A percentile compares a stretch with the other conserved stretches of the same genome.
phyloP scores from a whole-genome alignment of 2,329 filamentous ascomycete species.

The Aspergillus amoenus region DNA sequence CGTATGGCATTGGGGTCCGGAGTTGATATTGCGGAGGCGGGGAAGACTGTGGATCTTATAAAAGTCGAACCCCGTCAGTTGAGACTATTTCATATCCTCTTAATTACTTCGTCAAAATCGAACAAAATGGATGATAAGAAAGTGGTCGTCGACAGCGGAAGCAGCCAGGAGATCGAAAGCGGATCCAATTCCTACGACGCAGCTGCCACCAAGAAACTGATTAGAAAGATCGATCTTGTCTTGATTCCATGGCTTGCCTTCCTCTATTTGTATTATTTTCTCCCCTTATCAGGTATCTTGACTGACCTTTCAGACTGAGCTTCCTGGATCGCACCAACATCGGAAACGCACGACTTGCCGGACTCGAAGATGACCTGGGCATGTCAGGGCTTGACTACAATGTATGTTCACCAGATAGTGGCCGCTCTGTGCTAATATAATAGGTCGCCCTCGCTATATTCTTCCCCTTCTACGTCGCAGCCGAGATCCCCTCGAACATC shows the following conservation, averaged over 20 bases:
- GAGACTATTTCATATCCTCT: background rate
- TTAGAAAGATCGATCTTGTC: slow-evolving; percentile 10
- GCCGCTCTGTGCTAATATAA: background rate
- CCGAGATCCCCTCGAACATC: slow-evolving; percentile 45
- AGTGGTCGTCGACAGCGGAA: background rate
- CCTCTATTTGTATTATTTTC: slow-evolving; percentile 5
- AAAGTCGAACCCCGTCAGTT: background rate
- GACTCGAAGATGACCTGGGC: slow-evolving; percentile 25
- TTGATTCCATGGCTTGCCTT: slow-evolving; percentile 15
- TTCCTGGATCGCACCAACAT: slow-evolving; percentile 36
- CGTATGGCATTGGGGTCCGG: background rate
- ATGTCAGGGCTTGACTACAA: slow-evolving; percentile 35
- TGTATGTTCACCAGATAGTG: slow-evolving; percentile 8
- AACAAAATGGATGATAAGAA: slow-evolving; percentile 7
- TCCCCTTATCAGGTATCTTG: slow-evolving; percentile 5
- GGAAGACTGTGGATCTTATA: slow-evolving; percentile 4
- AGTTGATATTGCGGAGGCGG: background rate
- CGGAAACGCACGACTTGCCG: slow-evolving; percentile 39
- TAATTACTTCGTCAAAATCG: background rate
- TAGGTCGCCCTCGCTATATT: slow-evolving; percentile 35
- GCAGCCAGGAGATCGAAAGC: slow-evolving; percentile 6
- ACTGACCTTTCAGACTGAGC: slow-evolving; percentile 31
- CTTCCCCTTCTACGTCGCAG: slow-evolving; percentile 41
- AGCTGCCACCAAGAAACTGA: slow-evolving; percentile 5
- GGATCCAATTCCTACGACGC: background rate